Evolutionary conservation across 176 grass and related monocot genomes (phyloP).

Genomic region (Poa pratensis): DNA sequence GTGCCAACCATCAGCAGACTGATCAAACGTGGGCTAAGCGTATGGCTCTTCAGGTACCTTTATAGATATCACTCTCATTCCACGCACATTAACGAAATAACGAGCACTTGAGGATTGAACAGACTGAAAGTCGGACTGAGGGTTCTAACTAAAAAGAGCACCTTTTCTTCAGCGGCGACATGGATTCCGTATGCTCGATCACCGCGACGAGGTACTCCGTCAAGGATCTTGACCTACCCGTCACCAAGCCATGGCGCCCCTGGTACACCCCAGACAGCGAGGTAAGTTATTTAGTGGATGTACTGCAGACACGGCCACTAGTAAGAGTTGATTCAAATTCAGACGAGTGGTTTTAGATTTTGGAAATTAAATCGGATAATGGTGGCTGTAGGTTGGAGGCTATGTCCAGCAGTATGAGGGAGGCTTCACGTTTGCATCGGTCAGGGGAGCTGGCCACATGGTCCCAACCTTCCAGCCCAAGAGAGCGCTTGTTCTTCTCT

Average conservation of each 20-base stretch:
- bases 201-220: slow-evolving; percentile 44
- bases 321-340: background rate
- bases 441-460: slow-evolving; percentile 56
- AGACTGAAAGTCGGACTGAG: background rate
- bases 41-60: slow-evolving; percentile 52
- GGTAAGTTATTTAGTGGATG: slow-evolving; percentile 12
- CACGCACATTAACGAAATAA: background rate
- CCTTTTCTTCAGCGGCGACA: slow-evolving; percentile 40
- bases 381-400: slow-evolving; percentile 49
- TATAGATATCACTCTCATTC: background rate
- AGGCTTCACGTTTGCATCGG: slow-evolving; percentile 49
- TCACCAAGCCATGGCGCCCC: slow-evolving; percentile 46
- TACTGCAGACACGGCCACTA: background rate
- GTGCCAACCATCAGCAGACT: slow-evolving; percentile 40
- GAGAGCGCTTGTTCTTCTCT: slow-evolving; percentile 51
- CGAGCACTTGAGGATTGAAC: background rate
- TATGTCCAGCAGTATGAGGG: slow-evolving; percentile 49
- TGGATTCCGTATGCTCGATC: slow-evolving; percentile 45
- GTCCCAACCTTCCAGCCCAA: slow-evolving; percentile 54
- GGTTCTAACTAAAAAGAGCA: background rate
- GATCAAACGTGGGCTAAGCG: slow-evolving; percentile 15
- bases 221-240: slow-evolving; percentile 30
- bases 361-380: background rate
- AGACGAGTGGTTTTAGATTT: background rate
- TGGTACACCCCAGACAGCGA: slow-evolving; percentile 51